Conservation (phyloP, 306 rosid genomes). For the Biancaea sappan region DNA sequence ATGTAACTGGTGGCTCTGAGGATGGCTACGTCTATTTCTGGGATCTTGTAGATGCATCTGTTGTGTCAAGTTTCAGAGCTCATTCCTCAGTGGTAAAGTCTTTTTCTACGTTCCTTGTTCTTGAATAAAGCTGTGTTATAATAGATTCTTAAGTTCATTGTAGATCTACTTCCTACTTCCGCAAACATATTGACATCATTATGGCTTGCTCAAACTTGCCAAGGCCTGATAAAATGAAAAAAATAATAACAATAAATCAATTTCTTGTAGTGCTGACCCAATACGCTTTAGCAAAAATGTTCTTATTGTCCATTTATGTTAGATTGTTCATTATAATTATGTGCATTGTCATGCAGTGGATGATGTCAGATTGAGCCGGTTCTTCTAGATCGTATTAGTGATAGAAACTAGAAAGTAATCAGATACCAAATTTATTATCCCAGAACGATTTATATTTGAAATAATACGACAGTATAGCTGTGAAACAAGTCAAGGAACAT, state of each 20-base stretch:
- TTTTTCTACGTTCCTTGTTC: background rate
- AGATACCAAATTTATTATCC: background rate
- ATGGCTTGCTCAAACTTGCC: too few relatives aligned
- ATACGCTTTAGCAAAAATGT: too few relatives aligned
- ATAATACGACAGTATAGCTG: background rate
- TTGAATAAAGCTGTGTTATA: slow-evolving; percentile 9
- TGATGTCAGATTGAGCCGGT: background rate
- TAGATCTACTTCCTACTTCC: background rate
- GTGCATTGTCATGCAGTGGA: background rate
- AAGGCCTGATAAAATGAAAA: too few relatives aligned
- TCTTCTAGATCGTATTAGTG: background rate
- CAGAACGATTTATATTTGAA: background rate
- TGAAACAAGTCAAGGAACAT: slow-evolving; percentile 10
- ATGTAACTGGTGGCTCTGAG: slow-evolving; percentile 90
- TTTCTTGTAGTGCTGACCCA: too few relatives aligned
- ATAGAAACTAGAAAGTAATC: background rate
- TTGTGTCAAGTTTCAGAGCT: slow-evolving; percentile 77
- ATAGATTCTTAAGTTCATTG: background rate
- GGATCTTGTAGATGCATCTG: slow-evolving; percentile 92
- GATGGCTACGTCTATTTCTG: slow-evolving; percentile 87
- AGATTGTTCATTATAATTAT: background rate
- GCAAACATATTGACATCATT: too few relatives aligned
- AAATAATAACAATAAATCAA: too few relatives aligned
- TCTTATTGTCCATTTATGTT: background rate
- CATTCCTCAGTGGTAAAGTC: slow-evolving; percentile 82